phyloP scores from a whole-genome alignment of 2,329 filamentous ascomycete species.

The Pestalotiopsis sp. region DNA sequence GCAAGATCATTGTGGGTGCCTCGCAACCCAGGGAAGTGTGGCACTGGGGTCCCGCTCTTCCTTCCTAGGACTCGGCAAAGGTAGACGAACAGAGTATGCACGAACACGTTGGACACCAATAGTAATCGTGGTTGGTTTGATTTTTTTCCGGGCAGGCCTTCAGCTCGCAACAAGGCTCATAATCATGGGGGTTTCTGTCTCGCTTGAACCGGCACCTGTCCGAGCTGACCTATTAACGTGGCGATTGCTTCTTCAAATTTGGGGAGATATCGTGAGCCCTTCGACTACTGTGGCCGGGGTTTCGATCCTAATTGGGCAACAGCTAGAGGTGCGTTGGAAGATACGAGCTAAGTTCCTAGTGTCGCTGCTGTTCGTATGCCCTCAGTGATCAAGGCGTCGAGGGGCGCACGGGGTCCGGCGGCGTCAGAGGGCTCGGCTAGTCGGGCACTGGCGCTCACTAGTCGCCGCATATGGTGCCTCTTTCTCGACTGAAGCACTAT shows the following conservation, averaged over 20 bases:
- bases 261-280: background rate
- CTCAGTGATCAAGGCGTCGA: background rate
- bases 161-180: background rate
- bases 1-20: conserved; percentile 1
- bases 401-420: background rate
- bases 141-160: background rate
- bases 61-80: background rate
- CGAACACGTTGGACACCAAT: background rate
- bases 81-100: background rate
- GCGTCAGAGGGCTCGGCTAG: conserved; percentile 4
- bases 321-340: conserved; percentile 3
- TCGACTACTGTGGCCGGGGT: background rate
- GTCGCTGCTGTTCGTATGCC: background rate
- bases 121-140: background rate
- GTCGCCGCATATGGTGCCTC: background rate
- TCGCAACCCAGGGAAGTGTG: background rate
- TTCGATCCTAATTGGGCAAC: background rate
- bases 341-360: conserved; percentile 3
- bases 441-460: background rate
- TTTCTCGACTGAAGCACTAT: background rate
- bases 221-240: background rate
- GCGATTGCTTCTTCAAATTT: background rate
- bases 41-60: background rate
- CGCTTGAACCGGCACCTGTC: background rate
- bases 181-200: background rate